Evolutionary conservation across 2,329 filamentous ascomycete species (phyloP), one percentile per base, ranked within the genome.

Genomic region (Fusarium cyanostomum): DNA sequence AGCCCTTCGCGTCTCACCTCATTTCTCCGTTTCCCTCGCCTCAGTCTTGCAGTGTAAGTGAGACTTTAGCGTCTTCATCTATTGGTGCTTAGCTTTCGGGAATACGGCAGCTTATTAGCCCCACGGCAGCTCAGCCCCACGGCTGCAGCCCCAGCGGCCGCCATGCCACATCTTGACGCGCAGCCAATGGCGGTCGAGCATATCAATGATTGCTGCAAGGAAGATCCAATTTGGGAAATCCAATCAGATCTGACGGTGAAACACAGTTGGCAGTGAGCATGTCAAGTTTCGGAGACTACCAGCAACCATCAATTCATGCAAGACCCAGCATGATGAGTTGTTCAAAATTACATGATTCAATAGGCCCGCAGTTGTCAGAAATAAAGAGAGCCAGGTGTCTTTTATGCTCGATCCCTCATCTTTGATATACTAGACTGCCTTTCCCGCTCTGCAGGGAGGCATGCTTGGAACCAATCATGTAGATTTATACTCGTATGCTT

Each of bases 171-270:
- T 56, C 33, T 50, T 27, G 5, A 21, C 24, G 34, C 51, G 8
- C 9, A 30, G 26, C 56, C 61, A 64, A 64, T 64, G 3, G 38
- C 13, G 21, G 2, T 7, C 10, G 7, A 28, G 44, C 27, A 39
- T 51, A 30, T 11, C 16, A 42, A 44, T 28, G 30, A 52, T 65
- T 55, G 9, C 56, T 65, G 56, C 61, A 64, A 50, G 61, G 61
- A 58, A 62, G 28, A 56, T 35, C 43, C 42, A 45, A 45, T 31
- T 33, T 9, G 28, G 42, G 27, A 45, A 33, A 16, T 12, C 42
- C 42, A 43, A 28, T 31, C 42, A 42, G 52, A 57, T 12, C 26
- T 9, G 28, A 31, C 16, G 8, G 16, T 44, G 42, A 44, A 44
- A 44, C 42, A 62, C 61, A 41, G 61, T 48, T 4, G 21, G 26